Evolutionary conservation across 2,329 filamentous ascomycete genomes (phyloP).

Genomic region (Fusarium paranaense): DNA sequence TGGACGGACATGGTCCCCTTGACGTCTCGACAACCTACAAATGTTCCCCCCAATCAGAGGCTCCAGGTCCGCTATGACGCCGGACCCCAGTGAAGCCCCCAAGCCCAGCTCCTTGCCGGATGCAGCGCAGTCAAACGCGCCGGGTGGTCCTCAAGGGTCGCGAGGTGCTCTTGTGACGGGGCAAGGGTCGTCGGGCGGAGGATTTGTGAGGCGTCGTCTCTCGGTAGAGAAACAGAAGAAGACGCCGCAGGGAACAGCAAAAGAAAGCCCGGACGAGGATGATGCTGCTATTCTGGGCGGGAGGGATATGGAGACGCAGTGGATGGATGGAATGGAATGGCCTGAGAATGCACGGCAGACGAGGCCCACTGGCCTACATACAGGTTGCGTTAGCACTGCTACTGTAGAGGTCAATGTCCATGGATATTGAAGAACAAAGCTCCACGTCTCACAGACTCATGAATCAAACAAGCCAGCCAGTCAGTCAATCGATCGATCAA

Average conservation of each 20-base stretch:
- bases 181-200: slow-evolving; percentile 22
- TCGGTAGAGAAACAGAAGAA: slow-evolving; percentile 14
- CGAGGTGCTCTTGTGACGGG: slow-evolving; percentile 12
- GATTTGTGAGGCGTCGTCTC: slow-evolving; percentile 18
- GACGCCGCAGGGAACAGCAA: slow-evolving; percentile 4
- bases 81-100: slow-evolving; percentile 10
- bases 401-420: neutral
- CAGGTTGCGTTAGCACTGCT: neutral
- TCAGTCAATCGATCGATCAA: neutral
- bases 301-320: neutral
- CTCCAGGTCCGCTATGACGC: slow-evolving; percentile 14
- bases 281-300: slow-evolving; percentile 1
- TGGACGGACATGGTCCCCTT: slow-evolving; percentile 27
- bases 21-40: slow-evolving; percentile 9
- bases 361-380: neutral
- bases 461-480: neutral
- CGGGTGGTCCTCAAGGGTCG: slow-evolving; percentile 15
- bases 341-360: slow-evolving; percentile 17
- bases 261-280: neutral
- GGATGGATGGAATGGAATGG: slow-evolving; percentile 18
- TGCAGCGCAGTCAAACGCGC: slow-evolving; percentile 33
- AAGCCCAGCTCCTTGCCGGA: slow-evolving; percentile 32
- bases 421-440: neutral
- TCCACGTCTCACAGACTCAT: slow-evolving; percentile 18
- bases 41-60: slow-evolving; percentile 36